Conservation (phyloP, 768 basidiomycete species). For the Leucocoprinus leucothites region DNA sequence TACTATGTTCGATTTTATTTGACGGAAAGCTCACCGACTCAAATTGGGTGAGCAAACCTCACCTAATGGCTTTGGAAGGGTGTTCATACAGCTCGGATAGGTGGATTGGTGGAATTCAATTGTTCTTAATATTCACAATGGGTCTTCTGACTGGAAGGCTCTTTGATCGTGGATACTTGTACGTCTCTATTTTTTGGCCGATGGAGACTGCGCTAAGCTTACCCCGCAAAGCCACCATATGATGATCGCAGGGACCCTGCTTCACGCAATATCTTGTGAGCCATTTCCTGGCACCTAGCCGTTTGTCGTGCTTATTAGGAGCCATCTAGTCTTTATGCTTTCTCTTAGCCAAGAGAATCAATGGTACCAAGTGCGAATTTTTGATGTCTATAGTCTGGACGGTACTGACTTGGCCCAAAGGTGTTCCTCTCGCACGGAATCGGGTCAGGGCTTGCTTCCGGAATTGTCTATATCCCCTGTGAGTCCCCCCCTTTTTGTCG, state of each 20-base stretch:
- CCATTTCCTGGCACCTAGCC: slow-evolving; percentile 13
- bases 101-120: slow-evolving; percentile 47
- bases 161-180: slow-evolving; percentile 57
- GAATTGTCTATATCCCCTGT: slow-evolving; percentile 47
- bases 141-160: slow-evolving; percentile 44
- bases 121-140: slow-evolving; percentile 40
- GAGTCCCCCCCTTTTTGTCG: background rate
- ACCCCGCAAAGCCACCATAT: slow-evolving; percentile 34
- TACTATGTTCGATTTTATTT: slow-evolving; percentile 38
- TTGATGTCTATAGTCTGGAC: slow-evolving; percentile 10
- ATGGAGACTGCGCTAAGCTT: background rate
- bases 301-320: no score
- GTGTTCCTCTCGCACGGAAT: slow-evolving; percentile 46
- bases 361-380: slow-evolving; percentile 2
- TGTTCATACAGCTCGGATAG: slow-evolving; percentile 14
- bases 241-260: slow-evolving; percentile 39
- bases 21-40: slow-evolving; percentile 29
- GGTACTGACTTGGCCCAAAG: slow-evolving; percentile 23
- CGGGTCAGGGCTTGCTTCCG: slow-evolving; percentile 47
- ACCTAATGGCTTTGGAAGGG: background rate
- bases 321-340: slow-evolving; percentile 33
- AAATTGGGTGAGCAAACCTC: slow-evolving; percentile 28
- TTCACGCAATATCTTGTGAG: slow-evolving; percentile 34
- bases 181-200: background rate
- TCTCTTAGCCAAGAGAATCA: slow-evolving; percentile 36